phyloP scores from a whole-genome alignment of 2,329 filamentous ascomycete genomes.

The Albifimbria verrucaria region DNA sequence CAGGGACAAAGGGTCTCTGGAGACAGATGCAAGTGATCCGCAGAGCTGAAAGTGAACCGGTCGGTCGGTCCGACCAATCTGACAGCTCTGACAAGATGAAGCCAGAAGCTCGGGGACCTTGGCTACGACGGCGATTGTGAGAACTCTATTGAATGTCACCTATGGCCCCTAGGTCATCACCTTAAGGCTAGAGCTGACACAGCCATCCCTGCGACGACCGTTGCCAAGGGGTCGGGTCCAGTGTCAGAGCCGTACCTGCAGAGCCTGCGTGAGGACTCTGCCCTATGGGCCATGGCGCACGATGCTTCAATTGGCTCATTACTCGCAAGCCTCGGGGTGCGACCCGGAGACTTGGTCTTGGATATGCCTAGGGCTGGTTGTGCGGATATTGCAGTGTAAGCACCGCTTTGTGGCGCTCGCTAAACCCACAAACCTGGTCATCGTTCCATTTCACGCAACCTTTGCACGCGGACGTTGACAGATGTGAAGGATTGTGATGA shows the following conservation, averaged over 20 bases:
- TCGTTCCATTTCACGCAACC: too few species aligned
- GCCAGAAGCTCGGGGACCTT: not conserved
- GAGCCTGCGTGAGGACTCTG: too few species aligned
- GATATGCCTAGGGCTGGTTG: too few species aligned
- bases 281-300: not conserved
- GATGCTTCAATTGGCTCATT: constrained; percentile 4
- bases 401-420: not conserved
- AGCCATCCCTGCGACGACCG: not conserved
- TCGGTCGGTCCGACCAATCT: not conserved
- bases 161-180: not conserved
- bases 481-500: too few species aligned
- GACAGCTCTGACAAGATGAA: not conserved
- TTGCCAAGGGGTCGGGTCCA: not conserved
- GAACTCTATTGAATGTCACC: not conserved
- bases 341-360: not conserved
- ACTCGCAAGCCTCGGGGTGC: not conserved
- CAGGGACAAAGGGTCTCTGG: too few species aligned
- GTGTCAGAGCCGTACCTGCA: constrained; percentile 1
- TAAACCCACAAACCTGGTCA: not conserved
- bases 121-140: not conserved
- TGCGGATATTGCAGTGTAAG: not conserved
- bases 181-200: not conserved
- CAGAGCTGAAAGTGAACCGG: too few species aligned
- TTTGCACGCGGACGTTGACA: too few species aligned
- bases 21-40: too few species aligned